phyloP scores from a whole-genome alignment of 1,284 basidiomycete genomes.

The Uromyces viciae-fabae region DNA sequence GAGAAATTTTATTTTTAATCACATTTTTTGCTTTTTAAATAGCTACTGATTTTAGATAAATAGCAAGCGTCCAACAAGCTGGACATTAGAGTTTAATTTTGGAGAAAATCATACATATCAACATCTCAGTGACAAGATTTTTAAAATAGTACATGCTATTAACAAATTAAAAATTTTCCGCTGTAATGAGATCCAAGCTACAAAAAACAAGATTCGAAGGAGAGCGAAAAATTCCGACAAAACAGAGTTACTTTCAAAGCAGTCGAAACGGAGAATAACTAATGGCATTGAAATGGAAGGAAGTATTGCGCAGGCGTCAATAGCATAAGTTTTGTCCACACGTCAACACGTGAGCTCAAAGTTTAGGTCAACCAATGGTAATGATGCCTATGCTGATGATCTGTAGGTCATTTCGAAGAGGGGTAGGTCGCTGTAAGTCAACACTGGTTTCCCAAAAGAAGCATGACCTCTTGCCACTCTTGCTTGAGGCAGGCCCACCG shows the following conservation, averaged over 20 bases:
- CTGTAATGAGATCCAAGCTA: no score
- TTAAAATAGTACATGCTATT: not conserved
- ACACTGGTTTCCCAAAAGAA: slow-evolving; percentile 29
- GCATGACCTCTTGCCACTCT: slow-evolving; percentile 39
- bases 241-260: no score
- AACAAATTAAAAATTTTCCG: no score
- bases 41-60: not conserved
- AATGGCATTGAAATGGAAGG: no score
- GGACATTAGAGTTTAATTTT: not conserved
- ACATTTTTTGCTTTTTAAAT: not conserved
- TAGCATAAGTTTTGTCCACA: no score
- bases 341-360: no score
- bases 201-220: no score
- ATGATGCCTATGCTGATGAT: not conserved
- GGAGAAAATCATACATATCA: not conserved
- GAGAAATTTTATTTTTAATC: not conserved
- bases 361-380: not conserved
- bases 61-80: not conserved
- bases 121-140: not conserved
- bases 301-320: no score
- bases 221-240: no score
- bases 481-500: slow-evolving; percentile 36
- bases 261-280: no score
- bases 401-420: not conserved
- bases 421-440: no score